A percentile compares a stretch with the other conserved stretches of the same genome.
Evolutionary conservation across 495 filamentous ascomycete genomes (phyloP).

Genomic region (Talaromyces wortmannii): DNA sequence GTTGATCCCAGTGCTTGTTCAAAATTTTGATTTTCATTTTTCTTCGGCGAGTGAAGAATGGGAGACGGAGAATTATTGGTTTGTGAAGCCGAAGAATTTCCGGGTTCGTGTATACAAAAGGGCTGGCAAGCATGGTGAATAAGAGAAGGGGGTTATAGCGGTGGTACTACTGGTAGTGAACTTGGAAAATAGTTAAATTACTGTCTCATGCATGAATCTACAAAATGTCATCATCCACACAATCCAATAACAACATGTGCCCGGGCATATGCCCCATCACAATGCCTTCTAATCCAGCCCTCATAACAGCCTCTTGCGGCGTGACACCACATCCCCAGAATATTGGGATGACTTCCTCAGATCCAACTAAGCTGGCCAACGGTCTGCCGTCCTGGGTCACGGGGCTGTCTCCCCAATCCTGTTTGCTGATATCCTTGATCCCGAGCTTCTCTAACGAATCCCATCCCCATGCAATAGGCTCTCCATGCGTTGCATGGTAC

Average conservation of each 20-base stretch:
- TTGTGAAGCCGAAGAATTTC: constrained; percentile 37
- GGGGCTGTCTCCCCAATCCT: constrained; percentile 38
- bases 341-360: constrained; percentile 40
- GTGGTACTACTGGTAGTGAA: too few relatives aligned
- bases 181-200: too few relatives aligned
- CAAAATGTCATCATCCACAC: not conserved
- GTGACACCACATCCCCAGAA: constrained; percentile 58
- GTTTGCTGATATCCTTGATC: constrained; percentile 33
- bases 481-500: constrained; percentile 45
- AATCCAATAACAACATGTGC: constrained; percentile 49
- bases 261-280: constrained; percentile 50
- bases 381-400: constrained; percentile 16
- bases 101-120: constrained; percentile 2
- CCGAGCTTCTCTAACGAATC: constrained; percentile 37
- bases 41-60: constrained; percentile 21
- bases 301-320: constrained; percentile 49
- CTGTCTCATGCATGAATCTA: not conserved
- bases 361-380: constrained; percentile 10
- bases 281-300: constrained; percentile 35
- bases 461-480: constrained; percentile 56
- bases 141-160: too few relatives aligned
- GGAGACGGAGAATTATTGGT: constrained; percentile 40
- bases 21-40: constrained; percentile 32
- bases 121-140: not conserved
- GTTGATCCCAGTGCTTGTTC: constrained; percentile 37